These are phyloP conservation scores for Pyricularia pennisetigena DNA, from an alignment of 2,329 filamentous ascomycete genomes.

Conservation along the genomic window DNA sequence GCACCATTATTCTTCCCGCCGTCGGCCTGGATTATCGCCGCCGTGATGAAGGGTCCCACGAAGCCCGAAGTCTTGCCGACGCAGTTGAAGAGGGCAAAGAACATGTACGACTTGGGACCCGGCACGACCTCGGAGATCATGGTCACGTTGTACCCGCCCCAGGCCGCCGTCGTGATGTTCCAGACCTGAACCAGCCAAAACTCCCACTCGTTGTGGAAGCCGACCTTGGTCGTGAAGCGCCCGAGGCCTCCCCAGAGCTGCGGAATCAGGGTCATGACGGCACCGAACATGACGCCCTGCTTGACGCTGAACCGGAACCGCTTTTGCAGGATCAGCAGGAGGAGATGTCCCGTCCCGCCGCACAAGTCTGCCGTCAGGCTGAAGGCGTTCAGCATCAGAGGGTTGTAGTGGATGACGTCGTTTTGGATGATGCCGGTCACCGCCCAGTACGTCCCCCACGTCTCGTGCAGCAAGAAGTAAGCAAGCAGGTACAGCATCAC, in stretches of 20 bases:
- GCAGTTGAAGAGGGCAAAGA: slow-evolving; percentile 14
- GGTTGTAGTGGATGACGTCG: slow-evolving; percentile 13
- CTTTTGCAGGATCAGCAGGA: slow-evolving; percentile 11
- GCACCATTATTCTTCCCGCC: slow-evolving; percentile 9
- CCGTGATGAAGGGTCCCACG: slow-evolving; percentile 15
- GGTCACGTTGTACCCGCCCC: slow-evolving; percentile 12
- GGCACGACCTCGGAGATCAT: slow-evolving; percentile 16
- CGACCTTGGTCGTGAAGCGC: slow-evolving; percentile 10
- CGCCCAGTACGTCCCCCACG: slow-evolving; percentile 11
- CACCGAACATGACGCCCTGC: slow-evolving; percentile 12
- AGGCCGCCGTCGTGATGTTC: slow-evolving; percentile 11
- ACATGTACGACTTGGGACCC: slow-evolving; percentile 13
- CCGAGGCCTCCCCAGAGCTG: slow-evolving; percentile 13
- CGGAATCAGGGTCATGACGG: slow-evolving; percentile 12
- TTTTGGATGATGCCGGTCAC: slow-evolving; percentile 14
- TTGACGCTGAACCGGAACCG: slow-evolving; percentile 13
- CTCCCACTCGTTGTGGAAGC: slow-evolving; percentile 12
- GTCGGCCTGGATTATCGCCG: slow-evolving; percentile 12
- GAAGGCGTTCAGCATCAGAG: slow-evolving; percentile 12
- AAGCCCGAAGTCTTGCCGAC: slow-evolving; percentile 15
- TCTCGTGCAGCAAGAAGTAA: slow-evolving; percentile 14
- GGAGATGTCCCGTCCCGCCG: slow-evolving; percentile 11
- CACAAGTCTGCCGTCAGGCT: slow-evolving; percentile 11
- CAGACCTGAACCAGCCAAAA: slow-evolving; percentile 12
- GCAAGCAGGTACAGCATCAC: slow-evolving; percentile 13